These are phyloP conservation scores for Podospora tetraspora DNA, from an alignment of 495 filamentous ascomycete species.

Conservation along the genomic window DNA sequence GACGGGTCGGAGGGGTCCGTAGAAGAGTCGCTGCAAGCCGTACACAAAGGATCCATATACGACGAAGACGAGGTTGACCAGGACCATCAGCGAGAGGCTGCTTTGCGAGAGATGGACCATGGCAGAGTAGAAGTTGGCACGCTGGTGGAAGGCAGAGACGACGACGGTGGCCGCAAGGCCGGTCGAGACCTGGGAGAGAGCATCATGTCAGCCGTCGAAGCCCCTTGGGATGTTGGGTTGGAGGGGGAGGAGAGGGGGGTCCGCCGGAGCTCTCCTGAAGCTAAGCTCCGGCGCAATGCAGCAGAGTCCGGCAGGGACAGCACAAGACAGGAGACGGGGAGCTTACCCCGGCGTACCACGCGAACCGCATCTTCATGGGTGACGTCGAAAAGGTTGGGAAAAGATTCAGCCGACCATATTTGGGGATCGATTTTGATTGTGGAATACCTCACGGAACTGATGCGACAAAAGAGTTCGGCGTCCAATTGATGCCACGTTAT, in stretches of 20 bases:
- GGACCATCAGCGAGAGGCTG: conserved; percentile 89
- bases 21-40: conserved; percentile 83
- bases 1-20: conserved; percentile 83
- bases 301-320: background rate
- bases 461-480: conserved; percentile 8
- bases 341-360: conserved; percentile 54
- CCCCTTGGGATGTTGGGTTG: conserved; percentile 10
- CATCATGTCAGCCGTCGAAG: conserved; percentile 16
- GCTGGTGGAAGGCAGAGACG: conserved; percentile 84
- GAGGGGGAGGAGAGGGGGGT: conserved; percentile 13
- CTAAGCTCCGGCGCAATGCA: background rate
- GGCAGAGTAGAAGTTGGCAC: conserved; percentile 95
- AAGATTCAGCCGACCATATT: conserved; percentile 25
- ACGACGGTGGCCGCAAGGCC: conserved; percentile 37
- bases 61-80: conserved; percentile 82
- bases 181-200: conserved; percentile 20
- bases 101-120: conserved; percentile 94
- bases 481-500: conserved; percentile 36
- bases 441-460: background rate
- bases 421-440: background rate
- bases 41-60: conserved; percentile 70
- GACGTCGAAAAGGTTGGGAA: conserved; percentile 3
- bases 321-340: background rate
- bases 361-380: conserved; percentile 47
- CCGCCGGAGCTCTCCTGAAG: background rate